phyloP scores from a whole-genome alignment of 2,329 filamentous ascomycete genomes.

The Aspergillus sp. region DNA sequence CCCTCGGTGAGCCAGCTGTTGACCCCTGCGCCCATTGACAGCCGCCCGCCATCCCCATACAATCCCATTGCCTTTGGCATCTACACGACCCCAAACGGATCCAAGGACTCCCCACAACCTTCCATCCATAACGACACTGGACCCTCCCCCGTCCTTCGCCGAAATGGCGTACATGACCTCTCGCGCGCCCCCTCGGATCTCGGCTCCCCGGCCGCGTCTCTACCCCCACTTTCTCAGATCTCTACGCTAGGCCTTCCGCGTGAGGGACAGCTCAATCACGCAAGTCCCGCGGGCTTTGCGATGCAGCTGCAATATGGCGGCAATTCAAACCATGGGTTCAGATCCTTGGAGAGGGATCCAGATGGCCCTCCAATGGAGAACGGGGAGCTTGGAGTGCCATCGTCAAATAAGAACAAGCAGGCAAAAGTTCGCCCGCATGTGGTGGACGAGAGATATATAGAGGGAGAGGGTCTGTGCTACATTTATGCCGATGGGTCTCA shows the following conservation, averaged over 20 bases:
- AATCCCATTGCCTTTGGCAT: slow-evolving; percentile 22
- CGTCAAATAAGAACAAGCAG: slow-evolving; percentile 11
- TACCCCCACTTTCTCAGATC: slow-evolving; percentile 34
- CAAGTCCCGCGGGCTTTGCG: slow-evolving; percentile 19
- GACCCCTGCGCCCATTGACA: slow-evolving; percentile 30
- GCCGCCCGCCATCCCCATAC: slow-evolving; percentile 28
- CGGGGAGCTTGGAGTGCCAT: slow-evolving; percentile 1
- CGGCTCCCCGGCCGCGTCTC: slow-evolving; percentile 16
- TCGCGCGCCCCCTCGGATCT: slow-evolving; percentile 18
- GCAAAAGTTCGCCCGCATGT: slow-evolving; percentile 31
- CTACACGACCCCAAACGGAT: slow-evolving; percentile 14
- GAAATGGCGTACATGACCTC: slow-evolving; percentile 15
- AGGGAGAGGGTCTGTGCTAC: slow-evolving; percentile 78
- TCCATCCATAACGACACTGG: slow-evolving; percentile 21
- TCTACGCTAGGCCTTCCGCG: slow-evolving; percentile 22
- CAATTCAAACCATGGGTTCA: slow-evolving; percentile 15
- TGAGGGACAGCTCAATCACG: slow-evolving; percentile 18
- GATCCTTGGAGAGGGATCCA: slow-evolving; percentile 14
- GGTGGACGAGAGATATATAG: slow-evolving; percentile 50
- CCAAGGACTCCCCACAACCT: slow-evolving; percentile 17
- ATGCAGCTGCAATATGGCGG: slow-evolving; percentile 18
- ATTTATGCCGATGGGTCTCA: slow-evolving; percentile 83
- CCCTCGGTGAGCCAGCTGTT: slow-evolving; percentile 42
- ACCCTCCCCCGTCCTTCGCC: slow-evolving; percentile 11
- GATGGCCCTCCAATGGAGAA: slow-evolving; percentile 3